phyloP scores from a whole-genome alignment of 768 basidiomycete genomes.

The Leucocoprinus leucothites region DNA sequence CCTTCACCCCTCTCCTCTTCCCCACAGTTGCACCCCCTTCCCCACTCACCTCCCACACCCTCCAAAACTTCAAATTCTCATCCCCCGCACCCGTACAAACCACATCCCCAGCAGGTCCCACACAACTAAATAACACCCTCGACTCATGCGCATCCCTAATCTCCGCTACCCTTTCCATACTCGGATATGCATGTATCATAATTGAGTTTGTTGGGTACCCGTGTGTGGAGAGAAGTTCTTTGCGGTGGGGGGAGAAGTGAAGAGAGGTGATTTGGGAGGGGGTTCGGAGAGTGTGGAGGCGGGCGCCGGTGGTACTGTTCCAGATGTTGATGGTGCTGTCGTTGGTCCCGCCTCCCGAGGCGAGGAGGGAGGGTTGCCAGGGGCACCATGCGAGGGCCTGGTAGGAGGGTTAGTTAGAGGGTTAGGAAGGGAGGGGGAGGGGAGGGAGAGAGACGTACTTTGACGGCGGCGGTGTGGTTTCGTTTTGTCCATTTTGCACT shows the following conservation, averaged over 20 bases:
- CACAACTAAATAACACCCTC: conserved; percentile 79
- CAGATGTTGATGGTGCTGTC: conserved; percentile 90
- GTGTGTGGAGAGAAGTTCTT: conserved; percentile 90
- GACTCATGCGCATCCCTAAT: conserved; percentile 94
- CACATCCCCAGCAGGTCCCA: conserved; percentile 88
- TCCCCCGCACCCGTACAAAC: conserved; percentile 92
- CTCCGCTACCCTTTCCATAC: conserved; percentile 73
- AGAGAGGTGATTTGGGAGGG: conserved; percentile 91
- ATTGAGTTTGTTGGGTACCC: conserved; percentile 89
- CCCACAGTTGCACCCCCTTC: conserved; percentile 24
- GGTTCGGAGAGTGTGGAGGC: conserved; percentile 82
- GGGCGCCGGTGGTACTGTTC: conserved; percentile 90
- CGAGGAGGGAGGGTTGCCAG: conserved; percentile 90
- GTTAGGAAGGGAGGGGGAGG: too few relatives aligned
- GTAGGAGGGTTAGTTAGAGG: too few relatives aligned
- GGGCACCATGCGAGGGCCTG: conserved; percentile 97
- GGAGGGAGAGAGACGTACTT: conserved; percentile 39
- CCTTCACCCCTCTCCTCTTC: conserved; percentile 46
- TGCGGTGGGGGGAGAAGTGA: conserved; percentile 81
- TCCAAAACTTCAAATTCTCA: conserved; percentile 97
- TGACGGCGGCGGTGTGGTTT: conserved; percentile 87
- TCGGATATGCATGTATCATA: conserved; percentile 84
- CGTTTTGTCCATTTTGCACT: conserved; percentile 87
- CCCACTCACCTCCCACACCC: conserved; percentile 67
- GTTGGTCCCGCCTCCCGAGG: conserved; percentile 91